phyloP scores from a whole-genome alignment of 2,329 filamentous ascomycete species.

The Dactylonectria estremocensis region DNA sequence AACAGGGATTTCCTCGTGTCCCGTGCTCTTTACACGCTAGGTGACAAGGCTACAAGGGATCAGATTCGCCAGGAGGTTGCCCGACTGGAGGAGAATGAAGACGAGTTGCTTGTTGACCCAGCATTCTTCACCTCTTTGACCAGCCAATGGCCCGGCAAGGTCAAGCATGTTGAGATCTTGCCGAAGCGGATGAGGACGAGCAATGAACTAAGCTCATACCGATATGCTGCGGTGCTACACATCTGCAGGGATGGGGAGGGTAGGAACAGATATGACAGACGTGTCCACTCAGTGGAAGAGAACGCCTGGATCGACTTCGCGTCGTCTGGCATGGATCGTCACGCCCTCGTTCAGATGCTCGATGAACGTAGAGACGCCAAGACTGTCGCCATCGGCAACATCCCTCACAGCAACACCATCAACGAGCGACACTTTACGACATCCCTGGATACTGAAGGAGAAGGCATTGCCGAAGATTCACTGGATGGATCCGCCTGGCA shows the following conservation, averaged over 20 bases:
- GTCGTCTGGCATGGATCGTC: slow-evolving; percentile 12
- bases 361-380: neutral
- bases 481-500: too few relatives aligned
- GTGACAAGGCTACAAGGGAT: slow-evolving; percentile 13
- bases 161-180: slow-evolving; percentile 50
- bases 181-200: slow-evolving; percentile 49
- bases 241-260: slow-evolving; percentile 31
- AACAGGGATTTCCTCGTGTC: slow-evolving; percentile 35
- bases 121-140: slow-evolving; percentile 42
- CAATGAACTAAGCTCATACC: slow-evolving; percentile 50
- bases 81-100: slow-evolving; percentile 33
- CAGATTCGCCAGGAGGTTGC: slow-evolving; percentile 22
- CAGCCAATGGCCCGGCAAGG: slow-evolving; percentile 29
- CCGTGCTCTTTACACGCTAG: slow-evolving; percentile 14
- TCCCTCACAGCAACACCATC: slow-evolving; percentile 49
- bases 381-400: too few relatives aligned
- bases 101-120: slow-evolving; percentile 45
- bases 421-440: slow-evolving; percentile 44
- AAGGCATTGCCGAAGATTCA: neutral
- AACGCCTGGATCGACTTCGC: slow-evolving; percentile 42
- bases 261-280: slow-evolving; percentile 26
- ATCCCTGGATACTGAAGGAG: slow-evolving; percentile 13
- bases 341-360: slow-evolving; percentile 29
- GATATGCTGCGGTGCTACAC: slow-evolving; percentile 48
- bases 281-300: too few relatives aligned